Conservation (phyloP, 768 basidiomycete genomes). For the Crucibulum laeve region DNA sequence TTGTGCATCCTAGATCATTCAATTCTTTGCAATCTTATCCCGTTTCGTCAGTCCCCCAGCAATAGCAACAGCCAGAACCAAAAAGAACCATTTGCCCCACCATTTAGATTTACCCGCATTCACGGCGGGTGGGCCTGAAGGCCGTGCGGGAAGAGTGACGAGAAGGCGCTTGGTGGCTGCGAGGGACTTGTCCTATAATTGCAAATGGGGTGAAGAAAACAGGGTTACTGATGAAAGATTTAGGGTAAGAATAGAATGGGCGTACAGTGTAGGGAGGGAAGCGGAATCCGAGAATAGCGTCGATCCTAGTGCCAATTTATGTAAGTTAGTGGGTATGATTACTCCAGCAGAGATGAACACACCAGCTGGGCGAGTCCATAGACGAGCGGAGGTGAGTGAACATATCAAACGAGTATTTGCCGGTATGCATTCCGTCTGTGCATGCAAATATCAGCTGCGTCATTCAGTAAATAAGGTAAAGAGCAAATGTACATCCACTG, state of each 20-base stretch:
- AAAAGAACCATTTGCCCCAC: slow-evolving; percentile 45
- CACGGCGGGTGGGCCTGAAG: slow-evolving; percentile 31
- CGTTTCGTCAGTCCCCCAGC: slow-evolving; percentile 39
- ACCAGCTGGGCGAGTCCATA: slow-evolving; percentile 58
- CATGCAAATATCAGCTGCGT: not conserved
- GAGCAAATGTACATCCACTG: slow-evolving; percentile 57
- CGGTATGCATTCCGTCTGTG: slow-evolving; percentile 65
- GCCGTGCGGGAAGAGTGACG: slow-evolving; percentile 39
- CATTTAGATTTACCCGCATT: slow-evolving; percentile 16
- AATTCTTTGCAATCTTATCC: slow-evolving; percentile 22
- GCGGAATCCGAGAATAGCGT: slow-evolving; percentile 43
- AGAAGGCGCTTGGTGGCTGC: slow-evolving; percentile 21
- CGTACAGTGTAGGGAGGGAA: slow-evolving; percentile 59
- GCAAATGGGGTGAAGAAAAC: not conserved
- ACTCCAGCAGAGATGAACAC: slow-evolving; percentile 6
- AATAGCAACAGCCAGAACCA: slow-evolving; percentile 39
- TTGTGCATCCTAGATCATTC: too few relatives aligned
- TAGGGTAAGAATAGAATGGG: slow-evolving; percentile 1
- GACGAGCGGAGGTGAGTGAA: slow-evolving; percentile 74
- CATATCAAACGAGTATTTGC: slow-evolving; percentile 70
- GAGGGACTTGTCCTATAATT: slow-evolving; percentile 23
- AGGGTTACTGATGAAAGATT: slow-evolving; percentile 1
- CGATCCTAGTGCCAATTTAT: slow-evolving; percentile 31
- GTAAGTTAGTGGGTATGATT: not conserved
- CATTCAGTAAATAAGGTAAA: not conserved